Base-by-base conservation (phyloP, 2,329 filamentous ascomycete genomes). In the Paraphoma chrysanthemicola region DNA sequence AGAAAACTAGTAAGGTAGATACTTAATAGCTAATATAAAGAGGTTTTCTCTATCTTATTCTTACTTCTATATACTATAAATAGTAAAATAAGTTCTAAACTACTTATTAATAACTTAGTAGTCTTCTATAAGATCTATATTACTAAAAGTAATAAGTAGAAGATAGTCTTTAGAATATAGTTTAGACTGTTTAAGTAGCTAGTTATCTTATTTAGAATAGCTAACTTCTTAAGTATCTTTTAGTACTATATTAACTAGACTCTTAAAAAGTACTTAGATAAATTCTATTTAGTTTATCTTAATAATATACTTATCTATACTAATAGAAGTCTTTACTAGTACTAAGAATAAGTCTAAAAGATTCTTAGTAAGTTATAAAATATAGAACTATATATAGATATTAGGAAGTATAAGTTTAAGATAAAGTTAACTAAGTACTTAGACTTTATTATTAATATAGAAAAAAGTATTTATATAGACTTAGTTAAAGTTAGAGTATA, bases 71-170 rank as follows among this genome's bases (percentile, higher is more conserved):
- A n/a, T n/a, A n/a, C n/a, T n/a, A n/a, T n/a, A n/a, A n/a, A n/a
- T n/a, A n/a, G n/a, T n/a, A n/a, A n/a, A n/a, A n/a, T n/a, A n/a
- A n/a, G n/a, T n/a, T n/a, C n/a, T n/a, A n/a, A n/a, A n/a, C n/a
- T n/a, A n/a, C n/a, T n/a, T n/a, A n/a, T n/a, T n/a, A n/a, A 33
- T 33, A 33, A 12, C 7, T 33, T 33, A 33, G 6, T 41, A 41
- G 6, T 9, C 8, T n/a, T n/a, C 6, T 12, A 41, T 41, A 8
- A 6, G 38, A 7, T n/a, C n/a, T n/a, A n/a, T n/a, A 41, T 41
- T 10, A 44, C 9, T 11, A 28, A 44, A 44, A 17, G 42, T 7
- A 14, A 44, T 4, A 17, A 44, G 28, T 44, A 44, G 42, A 75
- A 45, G 14, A 52, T 18, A 41, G 50, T 33, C 3, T 46, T 52